Evolutionary conservation across 2,329 filamentous ascomycete species (phyloP), one percentile per base, ranked within the genome.

Genomic region (Falciphora oryzae): DNA sequence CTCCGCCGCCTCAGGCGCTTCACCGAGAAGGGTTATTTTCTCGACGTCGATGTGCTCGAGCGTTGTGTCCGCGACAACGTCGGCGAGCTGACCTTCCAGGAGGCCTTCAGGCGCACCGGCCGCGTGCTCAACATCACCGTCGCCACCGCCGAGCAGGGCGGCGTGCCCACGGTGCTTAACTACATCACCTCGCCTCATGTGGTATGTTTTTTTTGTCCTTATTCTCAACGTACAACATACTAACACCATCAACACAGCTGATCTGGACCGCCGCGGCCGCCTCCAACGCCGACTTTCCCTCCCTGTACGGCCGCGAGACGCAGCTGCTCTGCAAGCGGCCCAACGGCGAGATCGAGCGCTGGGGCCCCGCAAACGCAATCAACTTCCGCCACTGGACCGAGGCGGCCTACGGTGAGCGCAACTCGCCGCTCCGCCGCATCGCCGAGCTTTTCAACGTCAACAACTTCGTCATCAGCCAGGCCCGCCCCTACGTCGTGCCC

Each of bases 111-210:
- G 63, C 86, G 87, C 67, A 97, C 92, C 56, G 95, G 95, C 73
- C 83, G 92, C 62, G 88, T 96, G 4, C 79, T 98, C 69, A 97
- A 97, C 73, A 97, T 98, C 68, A 97, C 93, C 0, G 89, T 97
- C 28, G 90, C 91, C 0, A 91, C 90, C 1, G 87, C 87, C 28
- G 87, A 86, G 7, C 86, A 88, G 67, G 88, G 86, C 18, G 92
- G 91, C 44, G 87, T 94, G 1, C 93, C 93, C 2, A 93, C 90
- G 60, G 78, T 97, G 38, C 83, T 98, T 44, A 98, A 97, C 75
- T 95, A 97, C 73, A 82, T 97, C 62, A 97, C 93, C 1, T 91
- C 94, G 3, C 94, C 94, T 4, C 94, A 97, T 72, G 93, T 97
- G 71, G 90, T 93, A 83, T 69, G 89, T 87, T 44, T 53, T 29